These are phyloP conservation scores for Microbotryum lychnidis-dioicae DNA, from an alignment of 1,284 basidiomycete species.

Conservation along the genomic window DNA sequence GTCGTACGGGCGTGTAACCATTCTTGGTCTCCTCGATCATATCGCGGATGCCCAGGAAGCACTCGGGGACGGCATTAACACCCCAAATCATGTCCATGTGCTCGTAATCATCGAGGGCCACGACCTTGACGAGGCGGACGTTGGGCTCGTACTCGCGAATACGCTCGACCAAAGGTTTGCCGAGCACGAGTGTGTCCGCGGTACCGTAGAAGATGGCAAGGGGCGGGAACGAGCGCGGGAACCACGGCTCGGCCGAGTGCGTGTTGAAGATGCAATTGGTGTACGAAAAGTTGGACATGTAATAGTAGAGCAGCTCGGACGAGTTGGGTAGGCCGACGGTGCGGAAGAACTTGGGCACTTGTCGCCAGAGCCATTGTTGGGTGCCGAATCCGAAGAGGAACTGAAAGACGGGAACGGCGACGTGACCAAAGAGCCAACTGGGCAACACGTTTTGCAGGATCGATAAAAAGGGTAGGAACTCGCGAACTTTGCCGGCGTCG, in stretches of 20 bases:
- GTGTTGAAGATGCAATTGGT: constrained; percentile 51
- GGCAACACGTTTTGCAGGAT: constrained; percentile 50
- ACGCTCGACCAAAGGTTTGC: constrained; percentile 47
- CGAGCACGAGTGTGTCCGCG: constrained; percentile 45
- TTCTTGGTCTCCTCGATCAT: constrained; percentile 19
- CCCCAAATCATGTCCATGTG: constrained; percentile 43
- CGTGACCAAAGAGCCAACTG: constrained; percentile 43
- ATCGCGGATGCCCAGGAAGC: constrained; percentile 18
- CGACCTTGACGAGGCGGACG: constrained; percentile 48
- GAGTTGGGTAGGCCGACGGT: constrained; percentile 46
- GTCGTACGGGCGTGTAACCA: neutral
- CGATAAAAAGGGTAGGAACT: constrained; percentile 54
- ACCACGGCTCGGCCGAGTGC: constrained; percentile 45
- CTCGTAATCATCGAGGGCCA: constrained; percentile 20
- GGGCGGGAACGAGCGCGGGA: constrained; percentile 50
- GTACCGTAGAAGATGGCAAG: constrained; percentile 48
- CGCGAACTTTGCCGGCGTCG: constrained; percentile 42
- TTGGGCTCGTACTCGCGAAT: constrained; percentile 45
- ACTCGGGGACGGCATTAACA: constrained; percentile 16
- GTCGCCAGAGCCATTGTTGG: constrained; percentile 42
- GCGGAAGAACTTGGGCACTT: constrained; percentile 56
- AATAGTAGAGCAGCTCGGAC: constrained; percentile 30
- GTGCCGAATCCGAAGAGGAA: constrained; percentile 32
- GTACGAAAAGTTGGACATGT: constrained; percentile 50
- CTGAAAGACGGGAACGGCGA: constrained; percentile 26